Evolutionary conservation across 1,284 basidiomycete species (phyloP), one percentile per base, ranked within the genome.

Genomic region (Trametes pubescens): DNA sequence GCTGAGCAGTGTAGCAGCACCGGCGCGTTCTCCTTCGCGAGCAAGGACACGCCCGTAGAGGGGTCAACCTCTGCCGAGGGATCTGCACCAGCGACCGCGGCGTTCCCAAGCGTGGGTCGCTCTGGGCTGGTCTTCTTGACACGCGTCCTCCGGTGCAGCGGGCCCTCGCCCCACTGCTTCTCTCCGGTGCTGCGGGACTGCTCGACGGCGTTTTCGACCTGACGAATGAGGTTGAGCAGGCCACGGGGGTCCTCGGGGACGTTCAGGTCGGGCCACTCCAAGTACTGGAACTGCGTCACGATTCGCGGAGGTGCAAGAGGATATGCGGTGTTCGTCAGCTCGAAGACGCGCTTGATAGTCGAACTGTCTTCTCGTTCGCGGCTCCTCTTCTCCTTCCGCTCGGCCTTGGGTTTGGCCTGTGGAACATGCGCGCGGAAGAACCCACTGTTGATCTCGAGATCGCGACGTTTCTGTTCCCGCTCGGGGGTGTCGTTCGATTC

Each of bases 221-320:
- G 81, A 35, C 77, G 75, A 67, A 97, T 86, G 37, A 98, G 82
- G 5, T 84, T 80, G 47, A 97, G 77, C 29, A 98, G 79, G 4
- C 90, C 89, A 5, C 84, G 80, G 0, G 95, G 89, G 62, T 93
- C 87, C 10, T 91, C 88, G 1, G 96, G 95, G 2, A 98, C 94
- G 74, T 96, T 95, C 80, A 97, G 91, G 73, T 98, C 95, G 2
- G 95, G 94, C 95, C 95, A 98, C 35, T 90, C 89, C 53, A 95
- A 83, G 72, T 94, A 97, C 75, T 98, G 95, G 51, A 97, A 80
- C 72, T 98, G 95, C 1, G 87, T 84, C 14, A 94, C 80, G 64
- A 79, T 82, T 18, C 93, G 82, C 1, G 88, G 81, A 0, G 84
- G 81, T 14, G 84, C 80, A 16, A 82, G 77, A 0, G 91, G 89